These are phyloP conservation scores for Colletotrichum tofieldiae DNA, from an alignment of 2,329 filamentous ascomycete genomes.

Conservation along the genomic window DNA sequence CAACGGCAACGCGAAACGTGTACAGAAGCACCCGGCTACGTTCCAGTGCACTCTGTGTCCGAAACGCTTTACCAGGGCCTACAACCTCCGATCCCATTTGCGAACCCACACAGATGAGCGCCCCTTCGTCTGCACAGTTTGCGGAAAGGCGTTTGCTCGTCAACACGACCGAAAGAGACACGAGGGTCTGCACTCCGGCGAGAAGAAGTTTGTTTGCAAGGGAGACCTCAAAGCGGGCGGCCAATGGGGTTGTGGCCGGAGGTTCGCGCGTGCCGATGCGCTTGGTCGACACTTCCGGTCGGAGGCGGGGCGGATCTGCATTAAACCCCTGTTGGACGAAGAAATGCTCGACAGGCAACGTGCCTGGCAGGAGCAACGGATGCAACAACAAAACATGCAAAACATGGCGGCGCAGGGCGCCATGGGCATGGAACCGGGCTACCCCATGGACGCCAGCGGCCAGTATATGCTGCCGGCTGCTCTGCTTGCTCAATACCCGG, in stretches of 20 bases:
- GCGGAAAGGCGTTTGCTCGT: slow-evolving; percentile 95
- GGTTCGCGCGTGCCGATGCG: slow-evolving; percentile 96
- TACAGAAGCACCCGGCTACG: slow-evolving; percentile 97
- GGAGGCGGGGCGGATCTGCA: slow-evolving; percentile 95
- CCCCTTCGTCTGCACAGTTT: slow-evolving; percentile 97
- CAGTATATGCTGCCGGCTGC: slow-evolving; percentile 86
- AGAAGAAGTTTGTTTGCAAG: slow-evolving; percentile 99
- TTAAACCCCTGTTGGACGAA: slow-evolving; percentile 96
- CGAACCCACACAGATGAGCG: slow-evolving; percentile 97
- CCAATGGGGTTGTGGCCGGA: slow-evolving; percentile 92
- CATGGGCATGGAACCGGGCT: slow-evolving; percentile 74
- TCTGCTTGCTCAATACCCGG: slow-evolving; percentile 91
- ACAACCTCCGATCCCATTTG: slow-evolving; percentile 95
- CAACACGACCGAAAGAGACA: slow-evolving; percentile 98
- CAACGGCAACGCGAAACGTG: slow-evolving; percentile 79
- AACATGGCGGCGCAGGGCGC: slow-evolving; percentile 68
- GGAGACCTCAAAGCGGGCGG: slow-evolving; percentile 87
- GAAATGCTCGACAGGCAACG: slow-evolving; percentile 88
- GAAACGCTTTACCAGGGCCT: slow-evolving; percentile 95
- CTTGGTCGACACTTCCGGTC: slow-evolving; percentile 95
- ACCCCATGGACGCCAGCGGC: slow-evolving; percentile 69
- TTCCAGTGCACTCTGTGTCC: slow-evolving; percentile 96
- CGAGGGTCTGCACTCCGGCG: slow-evolving; percentile 94
- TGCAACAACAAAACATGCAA: slow-evolving; percentile 76
- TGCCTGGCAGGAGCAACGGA: slow-evolving; percentile 80